phyloP scores from a whole-genome alignment of 1,139 yeast genomes.

The Lodderomyces beijingensis region DNA sequence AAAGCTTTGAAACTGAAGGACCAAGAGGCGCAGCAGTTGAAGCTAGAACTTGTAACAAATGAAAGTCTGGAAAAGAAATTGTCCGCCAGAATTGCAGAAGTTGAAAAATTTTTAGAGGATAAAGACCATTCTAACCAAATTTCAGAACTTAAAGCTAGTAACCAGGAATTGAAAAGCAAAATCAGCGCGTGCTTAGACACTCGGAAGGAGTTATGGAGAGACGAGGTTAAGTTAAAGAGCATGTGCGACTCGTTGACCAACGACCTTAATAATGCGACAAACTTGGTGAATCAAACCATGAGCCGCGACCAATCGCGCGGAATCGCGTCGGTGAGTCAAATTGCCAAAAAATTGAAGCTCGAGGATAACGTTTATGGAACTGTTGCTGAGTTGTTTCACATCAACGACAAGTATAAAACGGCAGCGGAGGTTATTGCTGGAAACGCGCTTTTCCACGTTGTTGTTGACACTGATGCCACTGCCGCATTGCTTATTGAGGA shows the following conservation, averaged over 20 bases:
- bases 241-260: conserved; percentile 51
- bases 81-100: conserved; percentile 36
- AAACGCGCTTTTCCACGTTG: conserved; percentile 76
- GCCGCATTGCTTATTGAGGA: conserved; percentile 79
- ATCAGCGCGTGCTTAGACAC: conserved; percentile 54
- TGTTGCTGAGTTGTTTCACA: conserved; percentile 74
- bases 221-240: conserved; percentile 61
- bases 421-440: conserved; percentile 93
- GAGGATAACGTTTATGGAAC: conserved; percentile 71
- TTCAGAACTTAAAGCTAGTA: conserved; percentile 27
- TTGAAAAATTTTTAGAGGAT: conserved; percentile 28
- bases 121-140: conserved; percentile 19
- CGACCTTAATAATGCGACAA: conserved; percentile 55
- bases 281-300: conserved; percentile 66
- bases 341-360: conserved; percentile 53
- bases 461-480: conserved; percentile 83
- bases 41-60: conserved; percentile 17
- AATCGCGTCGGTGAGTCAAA: conserved; percentile 58
- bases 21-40: conserved; percentile 19
- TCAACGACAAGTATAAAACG: conserved; percentile 75
- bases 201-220: conserved; percentile 75
- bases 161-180: conserved; percentile 34
- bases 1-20: conserved; percentile 20
- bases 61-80: conserved; percentile 18
- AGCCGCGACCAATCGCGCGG: conserved; percentile 70